phyloP scores from a whole-genome alignment of 176 grass and related monocot species.

The Oryza glaberrima region DNA sequence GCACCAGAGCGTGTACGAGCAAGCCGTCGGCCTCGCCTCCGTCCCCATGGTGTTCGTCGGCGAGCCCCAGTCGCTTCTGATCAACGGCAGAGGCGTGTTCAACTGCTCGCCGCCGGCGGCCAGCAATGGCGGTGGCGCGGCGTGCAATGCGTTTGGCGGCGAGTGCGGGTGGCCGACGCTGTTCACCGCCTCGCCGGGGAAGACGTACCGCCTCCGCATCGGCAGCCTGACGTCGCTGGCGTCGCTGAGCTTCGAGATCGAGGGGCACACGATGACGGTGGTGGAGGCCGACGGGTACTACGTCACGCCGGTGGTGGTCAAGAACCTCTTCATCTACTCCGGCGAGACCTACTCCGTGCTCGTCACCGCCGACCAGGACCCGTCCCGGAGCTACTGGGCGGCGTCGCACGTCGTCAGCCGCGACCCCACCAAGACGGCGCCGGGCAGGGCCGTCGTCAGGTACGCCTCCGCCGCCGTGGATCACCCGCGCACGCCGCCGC shows the following conservation, averaged over 20 bases:
- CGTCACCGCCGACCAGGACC: conserved; percentile 63
- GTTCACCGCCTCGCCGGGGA: conserved; percentile 58
- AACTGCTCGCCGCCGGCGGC: conserved; percentile 37
- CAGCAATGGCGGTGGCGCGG: not conserved
- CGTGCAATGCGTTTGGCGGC: conserved; percentile 22
- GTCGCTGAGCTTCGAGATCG: conserved; percentile 72
- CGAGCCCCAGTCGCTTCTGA: conserved; percentile 75
- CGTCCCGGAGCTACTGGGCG: conserved; percentile 65
- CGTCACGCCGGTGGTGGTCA: conserved; percentile 51
- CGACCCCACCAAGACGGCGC: conserved; percentile 35
- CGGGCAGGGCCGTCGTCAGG: conserved; percentile 52
- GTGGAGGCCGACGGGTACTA: conserved; percentile 79
- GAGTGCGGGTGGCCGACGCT: conserved; percentile 44
- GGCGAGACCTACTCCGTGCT: conserved; percentile 83
- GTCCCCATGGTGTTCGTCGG: conserved; percentile 47
- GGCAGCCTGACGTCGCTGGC: conserved; percentile 71
- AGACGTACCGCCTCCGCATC: conserved; percentile 73
- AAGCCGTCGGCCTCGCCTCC: conserved; percentile 54
- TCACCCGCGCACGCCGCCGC: conserved; percentile 28
- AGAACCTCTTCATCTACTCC: conserved; percentile 71
- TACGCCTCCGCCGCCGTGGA: conserved; percentile 28
- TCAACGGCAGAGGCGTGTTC: conserved; percentile 71
- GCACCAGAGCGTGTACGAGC: conserved; percentile 28
- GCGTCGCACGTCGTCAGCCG: conserved; percentile 55
- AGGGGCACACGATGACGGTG: conserved; percentile 64